These are phyloP conservation scores for Geotrichum australiense DNA, from an alignment of 1,139 yeast species.

Conservation along the genomic window DNA sequence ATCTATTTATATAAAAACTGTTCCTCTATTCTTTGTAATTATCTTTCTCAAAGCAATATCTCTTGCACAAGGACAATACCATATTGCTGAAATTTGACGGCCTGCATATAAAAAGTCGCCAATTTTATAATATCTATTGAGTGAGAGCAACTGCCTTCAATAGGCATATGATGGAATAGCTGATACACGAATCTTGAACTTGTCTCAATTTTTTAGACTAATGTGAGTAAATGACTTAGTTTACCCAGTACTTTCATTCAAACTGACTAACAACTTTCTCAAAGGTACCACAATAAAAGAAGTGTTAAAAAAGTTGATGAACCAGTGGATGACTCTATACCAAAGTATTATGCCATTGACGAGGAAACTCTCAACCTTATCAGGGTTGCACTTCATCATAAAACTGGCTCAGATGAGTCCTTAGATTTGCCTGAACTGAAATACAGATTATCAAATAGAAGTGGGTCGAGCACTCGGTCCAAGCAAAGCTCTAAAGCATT, in stretches of 20 bases:
- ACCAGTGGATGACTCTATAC: constrained; percentile 1
- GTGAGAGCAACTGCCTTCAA: too few relatives aligned
- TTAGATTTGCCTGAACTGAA: neutral
- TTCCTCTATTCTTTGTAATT: neutral
- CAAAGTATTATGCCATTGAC: constrained; percentile 16
- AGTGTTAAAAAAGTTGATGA: neutral
- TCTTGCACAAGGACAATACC: neutral
- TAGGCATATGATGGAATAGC: too few relatives aligned
- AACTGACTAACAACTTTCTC: neutral
- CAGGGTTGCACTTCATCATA: constrained; percentile 11
- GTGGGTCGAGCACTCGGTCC: neutral
- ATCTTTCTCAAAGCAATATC: neutral
- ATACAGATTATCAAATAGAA: neutral
- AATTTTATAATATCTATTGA: too few relatives aligned
- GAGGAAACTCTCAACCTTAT: constrained; percentile 13
- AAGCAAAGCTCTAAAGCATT: neutral
- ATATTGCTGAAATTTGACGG: neutral
- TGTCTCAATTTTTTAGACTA: constrained; percentile 3
- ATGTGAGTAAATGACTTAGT: constrained; percentile 1
- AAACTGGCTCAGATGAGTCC: neutral
- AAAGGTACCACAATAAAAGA: neutral
- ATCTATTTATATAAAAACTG: too few relatives aligned
- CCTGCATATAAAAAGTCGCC: neutral
- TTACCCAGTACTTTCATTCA: neutral
- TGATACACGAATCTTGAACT: neutral